phyloP scores from a whole-genome alignment of 1,284 basidiomycete genomes.

The Naganishia liquefaciens region DNA sequence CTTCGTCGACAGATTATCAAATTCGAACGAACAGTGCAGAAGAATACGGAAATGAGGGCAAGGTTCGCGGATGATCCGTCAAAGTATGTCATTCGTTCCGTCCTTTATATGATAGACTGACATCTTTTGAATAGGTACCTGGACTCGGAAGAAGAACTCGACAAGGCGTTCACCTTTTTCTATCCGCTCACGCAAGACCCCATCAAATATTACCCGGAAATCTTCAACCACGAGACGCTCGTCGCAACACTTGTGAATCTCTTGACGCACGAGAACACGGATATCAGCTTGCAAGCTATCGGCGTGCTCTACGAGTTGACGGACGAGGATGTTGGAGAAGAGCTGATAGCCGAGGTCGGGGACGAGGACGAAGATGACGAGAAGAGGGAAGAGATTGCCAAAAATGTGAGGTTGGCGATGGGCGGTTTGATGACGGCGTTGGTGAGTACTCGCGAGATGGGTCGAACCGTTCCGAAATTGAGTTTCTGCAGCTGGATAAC shows the following conservation, averaged over 20 bases:
- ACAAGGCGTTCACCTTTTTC: conserved; percentile 79
- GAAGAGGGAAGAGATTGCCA: conserved; percentile 51
- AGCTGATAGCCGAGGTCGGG: conserved; percentile 67
- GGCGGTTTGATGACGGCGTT: conserved; percentile 71
- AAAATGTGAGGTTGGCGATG: conserved; percentile 56
- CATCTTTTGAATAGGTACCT: conserved; percentile 72
- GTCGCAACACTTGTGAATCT: conserved; percentile 70
- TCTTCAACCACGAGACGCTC: conserved; percentile 73
- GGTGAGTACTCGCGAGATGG: conserved; percentile 57
- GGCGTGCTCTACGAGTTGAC: conserved; percentile 91
- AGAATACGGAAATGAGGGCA: conserved; percentile 91
- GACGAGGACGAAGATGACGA: conserved; percentile 63
- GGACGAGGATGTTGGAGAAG: conserved; percentile 89
- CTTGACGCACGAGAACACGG: conserved; percentile 87
- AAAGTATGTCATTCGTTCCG: conserved; percentile 61
- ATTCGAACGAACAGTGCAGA: conserved; percentile 84
- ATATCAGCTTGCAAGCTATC: conserved; percentile 89
- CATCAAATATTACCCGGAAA: conserved; percentile 80
- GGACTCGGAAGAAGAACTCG: conserved; percentile 94
- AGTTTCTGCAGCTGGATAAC: conserved; percentile 64
- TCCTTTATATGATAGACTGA: neutral
- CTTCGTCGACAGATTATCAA: conserved; percentile 74
- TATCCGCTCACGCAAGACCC: conserved; percentile 87
- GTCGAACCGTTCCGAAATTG: neutral
- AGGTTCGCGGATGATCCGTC: conserved; percentile 87